These are phyloP conservation scores for Pythium guiyangense DNA, from an alignment of 352 stramenopile genomes.

Conservation along the genomic window DNA sequence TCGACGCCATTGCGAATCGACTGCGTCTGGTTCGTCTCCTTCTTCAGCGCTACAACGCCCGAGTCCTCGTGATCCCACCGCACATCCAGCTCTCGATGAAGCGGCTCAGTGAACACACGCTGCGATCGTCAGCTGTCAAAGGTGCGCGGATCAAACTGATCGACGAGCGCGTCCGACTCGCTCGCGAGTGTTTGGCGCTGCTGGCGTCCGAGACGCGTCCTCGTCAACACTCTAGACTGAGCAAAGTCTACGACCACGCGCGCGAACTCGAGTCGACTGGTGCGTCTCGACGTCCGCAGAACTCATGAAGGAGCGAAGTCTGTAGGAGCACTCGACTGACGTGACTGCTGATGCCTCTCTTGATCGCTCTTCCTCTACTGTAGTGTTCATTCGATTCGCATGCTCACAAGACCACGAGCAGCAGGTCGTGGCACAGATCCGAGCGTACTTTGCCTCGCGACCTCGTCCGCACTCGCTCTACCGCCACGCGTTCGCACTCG, in stretches of 20 bases:
- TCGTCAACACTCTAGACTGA: not conserved
- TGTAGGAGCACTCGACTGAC: not conserved
- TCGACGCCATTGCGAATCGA: constrained; percentile 8
- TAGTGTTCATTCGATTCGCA: constrained; percentile 24
- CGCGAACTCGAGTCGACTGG: not conserved
- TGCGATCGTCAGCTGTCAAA: not conserved
- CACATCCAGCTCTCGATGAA: not conserved
- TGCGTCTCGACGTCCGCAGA: not conserved
- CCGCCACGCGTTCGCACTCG: constrained; percentile 30
- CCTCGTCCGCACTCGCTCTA: constrained; percentile 40
- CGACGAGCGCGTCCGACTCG: not conserved
- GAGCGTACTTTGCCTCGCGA: constrained; percentile 29
- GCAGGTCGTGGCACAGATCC: constrained; percentile 10
- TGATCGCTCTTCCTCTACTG: too few relatives aligned
- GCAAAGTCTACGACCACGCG: not conserved
- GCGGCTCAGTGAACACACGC: constrained; percentile 1
- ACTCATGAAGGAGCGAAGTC: too few relatives aligned
- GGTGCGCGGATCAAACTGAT: not conserved
- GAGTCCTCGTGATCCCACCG: not conserved
- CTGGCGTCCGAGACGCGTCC: not conserved
- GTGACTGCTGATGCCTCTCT: not conserved
- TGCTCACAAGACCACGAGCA: constrained; percentile 15
- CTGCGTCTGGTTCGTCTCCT: constrained; percentile 22
- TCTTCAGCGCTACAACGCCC: constrained; percentile 8
- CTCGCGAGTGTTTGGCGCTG: constrained; percentile 3